Base-by-base conservation (phyloP, 805 yeast species). In the Zygoascus bituminiphila region DNA sequence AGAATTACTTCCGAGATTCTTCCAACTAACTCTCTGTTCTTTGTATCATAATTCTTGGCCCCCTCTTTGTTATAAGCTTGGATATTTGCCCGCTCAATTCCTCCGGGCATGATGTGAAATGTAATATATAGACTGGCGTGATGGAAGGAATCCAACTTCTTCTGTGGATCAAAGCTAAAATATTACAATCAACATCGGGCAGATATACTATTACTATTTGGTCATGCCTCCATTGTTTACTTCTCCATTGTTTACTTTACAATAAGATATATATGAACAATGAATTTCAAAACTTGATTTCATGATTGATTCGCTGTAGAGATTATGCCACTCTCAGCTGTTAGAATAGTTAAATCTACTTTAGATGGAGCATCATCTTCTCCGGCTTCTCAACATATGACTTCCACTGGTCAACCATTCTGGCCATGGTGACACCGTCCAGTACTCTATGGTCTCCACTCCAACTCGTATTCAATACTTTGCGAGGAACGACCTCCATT, bases 391-490 rank as follows among this genome's bases (percentile, higher is more conserved):
- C 57, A 7, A 59, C 53, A 36, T 55, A 57, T 5, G 44, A 24
- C 50, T 57, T 60, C 64, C 64, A 62, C 24, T 26, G 44, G 10
- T 52, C 53, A 2, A 58, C 65, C 57, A 59, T 48, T 26, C 51
- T 39, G 4, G 68, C 67, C 62, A 63, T 55, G n/a, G 66, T 61
- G 51, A 60, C 61, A 5, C 68, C 68, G 41, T 63, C 68, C 7
- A 63, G 47, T 1, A 62, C 62, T 10, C 68, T 54, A 44, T 63
- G 68, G 38, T 63, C 68, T 17, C 66, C 68, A 12, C 63, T 55
- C 68, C 68, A 63, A 20, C 62, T 56, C 33, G 60, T 54, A 47
- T 60, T 61, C 49, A 63, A 44, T 26, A 62, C 51, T 9, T 54
- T 52, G 14, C 48, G 44, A 1, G 67, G 60, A 5, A 59, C 57